Evolutionary conservation across 306 rosid genomes (phyloP), one percentile per base, ranked within the genome.

Genomic region (Arachis stenosperma): DNA sequence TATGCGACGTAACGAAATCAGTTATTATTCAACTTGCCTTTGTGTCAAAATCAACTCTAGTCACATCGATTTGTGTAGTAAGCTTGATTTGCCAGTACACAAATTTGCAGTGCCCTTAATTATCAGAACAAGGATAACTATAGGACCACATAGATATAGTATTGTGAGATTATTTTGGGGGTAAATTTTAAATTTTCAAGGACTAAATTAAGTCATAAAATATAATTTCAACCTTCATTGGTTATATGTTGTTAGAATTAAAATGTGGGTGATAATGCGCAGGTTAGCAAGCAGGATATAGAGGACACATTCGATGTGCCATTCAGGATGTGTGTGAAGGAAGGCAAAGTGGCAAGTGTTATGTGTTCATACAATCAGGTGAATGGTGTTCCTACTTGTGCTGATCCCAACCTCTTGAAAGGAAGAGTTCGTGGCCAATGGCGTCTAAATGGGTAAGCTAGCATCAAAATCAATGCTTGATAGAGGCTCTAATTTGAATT

Each of bases 321-420:
- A 14, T 92, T 92, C 71, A 83, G 87, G 41, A 92, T 82, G 93
- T 92, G 98, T 36, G 93, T 92, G 53, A 80, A 85, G 78, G 92
- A 89, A 82, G 98, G 98, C 2, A 88, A 75, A 37, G 96, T 92
- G 71, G 96, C 98, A 0, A 92, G 96, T 66, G 96, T 92, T 2
- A 92, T 89, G 96, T 92, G 96, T 72, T 89, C 96, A 11, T 92
- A 92, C 78, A 92, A 92, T 70, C 93, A 92, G 14, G 98, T 92
- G 69, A 92, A 92, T 61, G 98, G 97, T 6, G 89, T 89, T 65
- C 97, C 97, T 40, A 92, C 97, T 11, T 92, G 97, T 42, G 96
- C 96, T 1, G 97, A 92, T 80, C 89, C 97, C 65, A 81, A 74
- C 65, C 93, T 92, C 55, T 87, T 92, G 0, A 82, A 82, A 64